Evolutionary conservation across 2,329 filamentous ascomycete species (phyloP).

Genomic region (Talaromyces funiculosus): DNA sequence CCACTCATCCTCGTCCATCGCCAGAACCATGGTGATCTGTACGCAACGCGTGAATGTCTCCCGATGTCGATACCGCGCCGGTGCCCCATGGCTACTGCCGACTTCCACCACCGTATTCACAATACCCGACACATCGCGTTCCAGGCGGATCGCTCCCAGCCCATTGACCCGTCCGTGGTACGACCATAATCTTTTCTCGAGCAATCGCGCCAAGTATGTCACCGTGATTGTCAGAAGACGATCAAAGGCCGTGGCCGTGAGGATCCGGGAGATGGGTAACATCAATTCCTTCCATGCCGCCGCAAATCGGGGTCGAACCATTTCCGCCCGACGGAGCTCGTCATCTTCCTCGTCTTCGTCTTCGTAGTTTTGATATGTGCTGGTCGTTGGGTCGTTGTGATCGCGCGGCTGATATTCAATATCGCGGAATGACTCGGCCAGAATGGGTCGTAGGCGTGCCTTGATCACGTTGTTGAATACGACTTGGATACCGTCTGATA

Average conservation of each 20-base stretch:
- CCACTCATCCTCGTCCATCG: slow-evolving; percentile 96
- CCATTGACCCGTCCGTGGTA: slow-evolving; percentile 74
- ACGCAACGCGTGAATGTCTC: slow-evolving; percentile 70
- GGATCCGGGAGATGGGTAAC: slow-evolving; percentile 73
- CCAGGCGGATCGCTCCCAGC: slow-evolving; percentile 74
- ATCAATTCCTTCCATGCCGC: slow-evolving; percentile 80
- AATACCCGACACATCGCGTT: slow-evolving; percentile 75
- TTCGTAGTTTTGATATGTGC: slow-evolving; percentile 40
- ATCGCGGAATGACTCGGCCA: slow-evolving; percentile 86
- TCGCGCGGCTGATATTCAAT: slow-evolving; percentile 72
- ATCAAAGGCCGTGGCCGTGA: slow-evolving; percentile 71
- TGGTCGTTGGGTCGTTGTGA: slow-evolving; percentile 34
- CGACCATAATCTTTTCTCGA: slow-evolving; percentile 83
- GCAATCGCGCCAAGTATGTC: slow-evolving; percentile 65
- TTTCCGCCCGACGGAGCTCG: slow-evolving; percentile 48
- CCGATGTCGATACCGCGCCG: slow-evolving; percentile 63
- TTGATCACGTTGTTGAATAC: slow-evolving; percentile 85
- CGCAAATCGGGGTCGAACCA: slow-evolving; percentile 74
- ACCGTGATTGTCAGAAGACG: slow-evolving; percentile 70
- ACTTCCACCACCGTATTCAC: slow-evolving; percentile 47
- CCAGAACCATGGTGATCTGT: slow-evolving; percentile 80
- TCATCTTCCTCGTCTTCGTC: slow-evolving; percentile 28
- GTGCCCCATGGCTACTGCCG: slow-evolving; percentile 26
- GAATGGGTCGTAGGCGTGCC: slow-evolving; percentile 72
- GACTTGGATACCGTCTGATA: slow-evolving; percentile 77